Percentiles rank a stretch among this genome's conserved stretches.
Evolutionary conservation across 805 yeast species (phyloP).

Genomic region (Geotrichum ghanense): DNA sequence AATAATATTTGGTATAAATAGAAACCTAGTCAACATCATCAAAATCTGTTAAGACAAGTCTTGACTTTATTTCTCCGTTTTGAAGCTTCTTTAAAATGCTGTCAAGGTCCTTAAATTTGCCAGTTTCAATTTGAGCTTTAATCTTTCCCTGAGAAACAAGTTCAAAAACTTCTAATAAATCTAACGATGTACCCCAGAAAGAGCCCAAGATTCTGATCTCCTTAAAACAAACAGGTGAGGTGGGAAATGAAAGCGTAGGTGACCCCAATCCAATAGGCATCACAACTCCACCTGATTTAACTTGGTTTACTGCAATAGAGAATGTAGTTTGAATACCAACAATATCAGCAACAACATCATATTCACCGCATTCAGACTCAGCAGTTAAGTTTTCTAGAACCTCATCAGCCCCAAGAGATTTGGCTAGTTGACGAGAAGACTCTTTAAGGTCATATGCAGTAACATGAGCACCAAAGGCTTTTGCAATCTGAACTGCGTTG

Average conservation of each 20-base stretch:
- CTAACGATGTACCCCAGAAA: conserved; percentile 35
- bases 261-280: conserved; percentile 35
- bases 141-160: conserved; percentile 32
- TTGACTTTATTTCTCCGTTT: conserved; percentile 31
- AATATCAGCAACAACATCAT: conserved; percentile 22
- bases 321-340: conserved; percentile 18
- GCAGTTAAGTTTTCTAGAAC: conserved; percentile 25
- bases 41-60: too few species aligned
- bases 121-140: conserved; percentile 26
- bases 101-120: conserved; percentile 29
- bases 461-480: conserved; percentile 14
- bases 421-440: conserved; percentile 23
- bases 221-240: conserved; percentile 30
- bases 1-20: too few species aligned
- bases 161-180: conserved; percentile 33
- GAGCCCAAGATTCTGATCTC: conserved; percentile 31
- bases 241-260: conserved; percentile 23
- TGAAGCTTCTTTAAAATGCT: conserved; percentile 27
- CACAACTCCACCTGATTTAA: conserved; percentile 29
- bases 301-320: conserved; percentile 23
- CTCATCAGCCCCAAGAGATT: conserved; percentile 32
- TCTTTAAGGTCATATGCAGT: conserved; percentile 20
- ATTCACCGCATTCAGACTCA: conserved; percentile 29
- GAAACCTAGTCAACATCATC: too few species aligned
- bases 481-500: conserved; percentile 24